Percentiles rank a stretch among this genome's conserved stretches.
phyloP scores from a whole-genome alignment of 371 early-diverging fungal genomes.

The Nematocida sp. region DNA sequence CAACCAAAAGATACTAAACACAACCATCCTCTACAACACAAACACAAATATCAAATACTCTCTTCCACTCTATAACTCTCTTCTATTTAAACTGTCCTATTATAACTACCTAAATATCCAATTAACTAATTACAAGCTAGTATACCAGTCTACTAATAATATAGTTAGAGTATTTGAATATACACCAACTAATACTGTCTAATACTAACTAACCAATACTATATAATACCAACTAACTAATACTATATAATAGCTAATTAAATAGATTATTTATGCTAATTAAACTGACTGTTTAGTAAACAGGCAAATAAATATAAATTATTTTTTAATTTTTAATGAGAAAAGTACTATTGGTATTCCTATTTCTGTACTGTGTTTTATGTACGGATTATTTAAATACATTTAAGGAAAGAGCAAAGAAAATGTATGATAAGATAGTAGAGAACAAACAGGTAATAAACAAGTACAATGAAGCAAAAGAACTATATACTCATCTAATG shows the following conservation, averaged over 20 bases:
- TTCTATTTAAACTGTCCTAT: conserved; percentile 26
- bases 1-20: too few species aligned
- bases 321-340: conserved; percentile 30
- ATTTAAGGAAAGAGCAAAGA: neutral
- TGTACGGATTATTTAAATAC: neutral
- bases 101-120: neutral
- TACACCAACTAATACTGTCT: neutral
- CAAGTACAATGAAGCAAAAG: too few species aligned
- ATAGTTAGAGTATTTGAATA: conserved; percentile 24
- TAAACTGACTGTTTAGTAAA: neutral
- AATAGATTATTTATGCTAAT: neutral
- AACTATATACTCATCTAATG: too few species aligned
- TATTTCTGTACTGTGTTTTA: conserved; percentile 12
- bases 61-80: conserved; percentile 21
- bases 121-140: conserved; percentile 5
- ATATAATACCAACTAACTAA: neutral
- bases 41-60: neutral
- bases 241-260: neutral
- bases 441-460: neutral
- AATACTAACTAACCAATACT: neutral
- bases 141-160: conserved; percentile 10
- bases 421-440: neutral
- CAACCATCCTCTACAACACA: neutral
- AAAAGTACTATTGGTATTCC: conserved; percentile 10
- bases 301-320: conserved; percentile 6